Evolutionary conservation across 306 rosid genomes (phyloP).

Genomic region (Rosa chinensis): DNA sequence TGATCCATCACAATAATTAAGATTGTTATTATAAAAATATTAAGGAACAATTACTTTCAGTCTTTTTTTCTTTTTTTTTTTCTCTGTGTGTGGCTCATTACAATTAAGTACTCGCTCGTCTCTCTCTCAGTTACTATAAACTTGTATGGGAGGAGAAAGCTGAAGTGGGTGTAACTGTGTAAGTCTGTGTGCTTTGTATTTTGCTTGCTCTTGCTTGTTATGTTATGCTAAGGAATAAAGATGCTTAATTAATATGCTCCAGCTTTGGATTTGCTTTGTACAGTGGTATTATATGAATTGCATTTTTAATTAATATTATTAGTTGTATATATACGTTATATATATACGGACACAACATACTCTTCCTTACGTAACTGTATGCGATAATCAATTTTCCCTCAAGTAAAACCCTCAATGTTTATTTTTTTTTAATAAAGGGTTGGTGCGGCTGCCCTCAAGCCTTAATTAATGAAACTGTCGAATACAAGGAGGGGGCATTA

Average conservation of each 20-base stretch:
- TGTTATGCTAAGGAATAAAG: slow-evolving; percentile 27
- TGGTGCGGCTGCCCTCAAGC: no score
- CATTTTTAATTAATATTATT: no score
- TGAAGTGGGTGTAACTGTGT: slow-evolving; percentile 35
- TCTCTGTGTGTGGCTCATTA: not conserved
- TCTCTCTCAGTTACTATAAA: slow-evolving; percentile 24
- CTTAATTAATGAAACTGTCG: no score
- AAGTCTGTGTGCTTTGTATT: slow-evolving; percentile 24
- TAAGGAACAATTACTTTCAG: not conserved
- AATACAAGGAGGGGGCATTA: no score
- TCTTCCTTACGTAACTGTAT: not conserved
- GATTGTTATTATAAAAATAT: not conserved
- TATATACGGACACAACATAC: not conserved
- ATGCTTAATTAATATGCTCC: slow-evolving; percentile 25
- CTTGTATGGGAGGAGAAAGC: slow-evolving; percentile 36
- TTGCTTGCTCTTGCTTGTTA: slow-evolving; percentile 12
- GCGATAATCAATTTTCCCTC: no score
- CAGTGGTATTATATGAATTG: no score
- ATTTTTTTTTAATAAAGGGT: no score
- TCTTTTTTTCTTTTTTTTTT: not conserved
- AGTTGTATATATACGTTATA: not conserved
- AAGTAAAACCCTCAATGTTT: no score
- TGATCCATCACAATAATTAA: slow-evolving; percentile 21
- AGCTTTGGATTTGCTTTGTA: slow-evolving; percentile 30
- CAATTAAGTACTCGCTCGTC: slow-evolving; percentile 36